Percentiles rank a stretch among this genome's conserved stretches.
Evolutionary conservation across 495 filamentous ascomycete genomes (phyloP).

Genomic region (Xylaria castorea): DNA sequence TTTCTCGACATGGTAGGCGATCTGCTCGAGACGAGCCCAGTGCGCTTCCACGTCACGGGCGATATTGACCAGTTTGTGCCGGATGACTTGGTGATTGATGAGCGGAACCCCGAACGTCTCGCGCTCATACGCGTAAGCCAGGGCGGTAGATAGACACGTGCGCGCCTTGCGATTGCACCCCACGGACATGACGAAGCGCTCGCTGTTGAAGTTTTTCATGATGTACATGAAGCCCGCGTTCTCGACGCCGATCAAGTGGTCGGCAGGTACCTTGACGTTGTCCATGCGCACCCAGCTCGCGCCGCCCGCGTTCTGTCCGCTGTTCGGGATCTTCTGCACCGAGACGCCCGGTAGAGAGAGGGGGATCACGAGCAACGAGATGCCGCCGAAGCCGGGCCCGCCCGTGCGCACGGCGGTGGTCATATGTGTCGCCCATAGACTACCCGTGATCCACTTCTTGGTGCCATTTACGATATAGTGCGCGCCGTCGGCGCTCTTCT

Average conservation of each 20-base stretch:
- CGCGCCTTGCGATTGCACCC: constrained; percentile 54
- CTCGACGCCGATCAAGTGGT: constrained; percentile 74
- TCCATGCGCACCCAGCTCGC: constrained; percentile 67
- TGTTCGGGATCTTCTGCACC: constrained; percentile 35
- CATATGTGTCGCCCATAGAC: constrained; percentile 69
- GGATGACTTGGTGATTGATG: constrained; percentile 54
- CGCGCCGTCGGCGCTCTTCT: constrained; percentile 62
- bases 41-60: constrained; percentile 53
- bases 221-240: constrained; percentile 79
- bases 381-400: constrained; percentile 53
- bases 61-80: constrained; percentile 54
- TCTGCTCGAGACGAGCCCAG: constrained; percentile 57
- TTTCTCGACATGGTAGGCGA: constrained; percentile 30
- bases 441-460: constrained; percentile 79
- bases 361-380: constrained; percentile 61
- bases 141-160: constrained; percentile 55
- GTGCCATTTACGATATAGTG: constrained; percentile 69
- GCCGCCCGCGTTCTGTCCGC: constrained; percentile 40
- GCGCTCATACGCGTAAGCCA: constrained; percentile 53
- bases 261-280: constrained; percentile 74
- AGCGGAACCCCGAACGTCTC: constrained; percentile 56
- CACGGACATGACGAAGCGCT: constrained; percentile 53
- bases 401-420: constrained; percentile 68
- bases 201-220: constrained; percentile 66
- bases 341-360: constrained; percentile 53